Base-by-base conservation (phyloP, 257 asterid species). In the Nicotiana otophora region DNA sequence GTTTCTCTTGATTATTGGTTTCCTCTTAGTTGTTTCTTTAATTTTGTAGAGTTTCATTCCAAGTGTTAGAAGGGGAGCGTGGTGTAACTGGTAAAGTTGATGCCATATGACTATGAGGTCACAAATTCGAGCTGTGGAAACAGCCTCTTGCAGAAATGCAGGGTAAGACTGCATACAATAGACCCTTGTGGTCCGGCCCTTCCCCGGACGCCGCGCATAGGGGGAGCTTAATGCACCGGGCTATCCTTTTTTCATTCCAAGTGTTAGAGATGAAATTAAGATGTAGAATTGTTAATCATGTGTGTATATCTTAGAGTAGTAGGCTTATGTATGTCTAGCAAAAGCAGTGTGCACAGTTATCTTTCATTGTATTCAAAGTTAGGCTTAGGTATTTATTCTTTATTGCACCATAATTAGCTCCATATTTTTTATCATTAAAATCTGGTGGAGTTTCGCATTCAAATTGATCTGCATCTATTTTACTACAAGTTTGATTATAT, bases 21-120 rank as follows among this genome's bases (percentile, higher is more conserved):
- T 87, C 81, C 61, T 87, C 68, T 63, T 93, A 74, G 85, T 91
- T 68, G 65, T 93, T 87, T 91, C 82, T 84, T 86, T 90, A 42
- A 48, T 78, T 78, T 46, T 83, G 81, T 83, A 78, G 82, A 65
- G 4, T 60, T 5, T 5, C 67, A 76, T 36, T 17, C 19, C 77
- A n/a, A 7, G 48, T 42, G 48, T 42, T 42, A 42, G 48, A 42
- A 42, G 48, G 48, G 11, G 48, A 42, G 48, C 48, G 11, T 42
- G 8, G 3, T 10, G 11, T 42, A 42, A 42, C 3, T 2, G 7
- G 48, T 42, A 42, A 39, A 42, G 48, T 42, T 42, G 10, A 2
- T 42, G 10, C 11, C 48, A 7, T 39, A 9, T 39, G 0, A 39
- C 10, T 9, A 39, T 2, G 48, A 42, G 48, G 11, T 42, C 48